Evolutionary conservation across 148 eudicot genomes (phyloP).

Genomic region (Bassia scoparia): DNA sequence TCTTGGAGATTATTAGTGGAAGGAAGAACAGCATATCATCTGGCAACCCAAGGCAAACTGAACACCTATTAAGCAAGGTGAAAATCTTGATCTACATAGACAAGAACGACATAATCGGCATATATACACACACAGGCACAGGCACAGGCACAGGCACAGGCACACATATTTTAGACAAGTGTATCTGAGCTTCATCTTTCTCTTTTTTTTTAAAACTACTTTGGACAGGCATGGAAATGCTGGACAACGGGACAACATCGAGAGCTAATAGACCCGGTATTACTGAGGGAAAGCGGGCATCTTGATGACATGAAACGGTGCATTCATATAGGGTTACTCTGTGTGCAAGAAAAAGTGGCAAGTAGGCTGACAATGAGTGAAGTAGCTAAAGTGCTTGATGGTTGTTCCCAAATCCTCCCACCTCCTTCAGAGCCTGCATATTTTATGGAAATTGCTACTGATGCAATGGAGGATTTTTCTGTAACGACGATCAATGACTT

Average conservation of each 20-base stretch:
- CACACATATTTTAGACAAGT: too few relatives aligned
- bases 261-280: slow-evolving; percentile 26
- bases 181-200: too few relatives aligned
- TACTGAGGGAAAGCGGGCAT: not conserved
- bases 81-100: slow-evolving; percentile 10
- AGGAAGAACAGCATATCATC: slow-evolving; percentile 12
- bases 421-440: slow-evolving; percentile 20
- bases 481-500: not conserved
- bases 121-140: too few relatives aligned
- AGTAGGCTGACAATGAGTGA: slow-evolving; percentile 20
- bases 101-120: too few relatives aligned
- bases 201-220: not conserved
- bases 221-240: slow-evolving; percentile 33
- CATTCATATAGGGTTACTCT: slow-evolving; percentile 23
- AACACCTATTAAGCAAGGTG: slow-evolving; percentile 37
- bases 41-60: slow-evolving; percentile 7
- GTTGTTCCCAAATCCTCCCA: slow-evolving; percentile 13
- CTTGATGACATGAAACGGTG: slow-evolving; percentile 11
- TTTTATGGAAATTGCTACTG: not conserved
- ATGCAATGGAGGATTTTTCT: not conserved
- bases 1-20: slow-evolving; percentile 48
- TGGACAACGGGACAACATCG: slow-evolving; percentile 21
- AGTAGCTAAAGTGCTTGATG: slow-evolving; percentile 11
- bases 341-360: slow-evolving; percentile 17
- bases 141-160: too few relatives aligned